phyloP scores from a whole-genome alignment of 1,284 basidiomycete species.

The Mycosarcoma mackinlayi region DNA sequence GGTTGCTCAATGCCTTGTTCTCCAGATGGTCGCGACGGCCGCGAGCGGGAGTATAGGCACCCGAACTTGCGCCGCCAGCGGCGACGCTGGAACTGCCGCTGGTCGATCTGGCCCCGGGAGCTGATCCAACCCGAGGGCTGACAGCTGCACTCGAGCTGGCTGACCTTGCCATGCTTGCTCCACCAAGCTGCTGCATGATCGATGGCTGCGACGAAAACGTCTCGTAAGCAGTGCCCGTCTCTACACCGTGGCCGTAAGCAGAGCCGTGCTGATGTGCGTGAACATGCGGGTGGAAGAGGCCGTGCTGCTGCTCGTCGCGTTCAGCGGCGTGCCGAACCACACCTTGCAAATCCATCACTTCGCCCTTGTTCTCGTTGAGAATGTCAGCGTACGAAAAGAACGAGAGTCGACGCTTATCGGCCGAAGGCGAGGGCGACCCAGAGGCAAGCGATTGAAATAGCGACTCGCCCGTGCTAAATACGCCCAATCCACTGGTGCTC shows the following conservation, averaged over 20 bases:
- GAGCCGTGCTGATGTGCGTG: constrained; percentile 5
- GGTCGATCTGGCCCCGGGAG: constrained; percentile 3
- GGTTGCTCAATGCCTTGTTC: constrained; percentile 44
- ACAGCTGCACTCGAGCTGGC: constrained; percentile 42
- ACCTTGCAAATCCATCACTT: constrained; percentile 55
- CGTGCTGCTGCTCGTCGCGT: constrained; percentile 50
- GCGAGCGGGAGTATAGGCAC: constrained; percentile 29
- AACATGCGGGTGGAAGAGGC: constrained; percentile 10
- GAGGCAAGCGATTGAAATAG: constrained; percentile 42
- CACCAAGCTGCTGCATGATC: constrained; percentile 49
- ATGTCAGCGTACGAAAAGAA: constrained; percentile 66
- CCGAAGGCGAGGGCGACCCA: constrained; percentile 40
- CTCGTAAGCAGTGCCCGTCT: constrained; percentile 20
- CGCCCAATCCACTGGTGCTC: constrained; percentile 39
- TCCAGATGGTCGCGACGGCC: constrained; percentile 41
- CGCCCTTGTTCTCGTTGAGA: constrained; percentile 59
- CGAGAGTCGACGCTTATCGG: constrained; percentile 57
- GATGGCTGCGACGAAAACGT: constrained; percentile 32
- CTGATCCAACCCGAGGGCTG: constrained; percentile 23
- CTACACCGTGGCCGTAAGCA: constrained; percentile 2
- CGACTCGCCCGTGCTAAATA: constrained; percentile 39
- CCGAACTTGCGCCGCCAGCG: constrained; percentile 5
- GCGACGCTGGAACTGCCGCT: constrained; percentile 7
- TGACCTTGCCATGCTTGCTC: constrained; percentile 37
- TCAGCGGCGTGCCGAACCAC: constrained; percentile 49